Percentiles rank a stretch among this genome's conserved stretches.
Evolutionary conservation across 768 basidiomycete species (phyloP).

Genomic region (Collybia mongolica): DNA sequence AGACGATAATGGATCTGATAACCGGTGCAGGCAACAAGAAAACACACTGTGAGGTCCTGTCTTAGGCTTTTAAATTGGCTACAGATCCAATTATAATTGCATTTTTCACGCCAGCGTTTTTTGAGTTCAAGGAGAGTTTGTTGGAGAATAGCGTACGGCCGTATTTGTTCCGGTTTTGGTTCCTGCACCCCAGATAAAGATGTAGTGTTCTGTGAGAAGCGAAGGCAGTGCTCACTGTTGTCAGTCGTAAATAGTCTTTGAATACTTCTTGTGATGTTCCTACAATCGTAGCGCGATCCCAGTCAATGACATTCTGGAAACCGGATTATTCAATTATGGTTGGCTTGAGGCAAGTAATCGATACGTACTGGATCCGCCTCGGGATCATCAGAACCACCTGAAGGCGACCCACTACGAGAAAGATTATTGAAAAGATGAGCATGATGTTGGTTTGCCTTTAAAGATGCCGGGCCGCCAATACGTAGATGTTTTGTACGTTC

Average conservation of each 20-base stretch:
- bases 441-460: slow-evolving; percentile 48
- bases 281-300: slow-evolving; percentile 95
- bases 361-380: slow-evolving; percentile 67
- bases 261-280: slow-evolving; percentile 88
- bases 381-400: slow-evolving; percentile 58
- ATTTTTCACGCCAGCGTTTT: slow-evolving; percentile 80
- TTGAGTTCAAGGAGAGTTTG: slow-evolving; percentile 87
- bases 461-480: slow-evolving; percentile 28
- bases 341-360: slow-evolving; percentile 1
- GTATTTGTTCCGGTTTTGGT: slow-evolving; percentile 91
- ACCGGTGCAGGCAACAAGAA: slow-evolving; percentile 18
- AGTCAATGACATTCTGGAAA: slow-evolving; percentile 89
- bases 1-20: slow-evolving; percentile 8
- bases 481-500: slow-evolving; percentile 64
- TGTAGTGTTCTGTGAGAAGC: background rate
- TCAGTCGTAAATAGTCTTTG: slow-evolving; percentile 94
- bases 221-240: slow-evolving; percentile 56
- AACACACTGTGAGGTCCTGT: slow-evolving; percentile 93
- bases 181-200: slow-evolving; percentile 52
- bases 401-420: slow-evolving; percentile 51
- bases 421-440: slow-evolving; percentile 52
- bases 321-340: background rate
- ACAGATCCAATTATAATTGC: slow-evolving; percentile 85
- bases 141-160: slow-evolving; percentile 82
- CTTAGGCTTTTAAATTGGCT: slow-evolving; percentile 97